Evolutionary conservation across 2,329 filamentous ascomycete genomes (phyloP), one percentile per base, ranked within the genome.

Genomic region (Talaromyces piceae): DNA sequence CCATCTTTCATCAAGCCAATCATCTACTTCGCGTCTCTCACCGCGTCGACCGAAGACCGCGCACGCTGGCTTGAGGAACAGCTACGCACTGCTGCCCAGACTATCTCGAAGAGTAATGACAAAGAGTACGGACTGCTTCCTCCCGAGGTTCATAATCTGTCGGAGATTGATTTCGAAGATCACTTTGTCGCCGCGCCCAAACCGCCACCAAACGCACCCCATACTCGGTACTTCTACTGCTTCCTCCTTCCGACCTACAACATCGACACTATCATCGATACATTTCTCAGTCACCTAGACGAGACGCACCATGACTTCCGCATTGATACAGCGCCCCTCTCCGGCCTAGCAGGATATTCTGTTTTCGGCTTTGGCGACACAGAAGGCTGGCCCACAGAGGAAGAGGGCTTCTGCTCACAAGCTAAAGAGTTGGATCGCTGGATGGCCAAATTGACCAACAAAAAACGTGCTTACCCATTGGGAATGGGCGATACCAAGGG

Each of bases 281-380:
- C 82, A 13, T 91, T 97, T 66, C 75, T 97, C 22, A 83, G 88
- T 57, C 89, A 95, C 66, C 73, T 98, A 5, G 79, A 87, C 64
- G 91, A 98, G 67, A 97, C 91, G 0, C 91, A 97, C 65, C 83
- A 97, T 71, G 93, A 98, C 68, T 97, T 97, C 75, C 83, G 91
- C 52, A 94, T 98, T 58, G 91, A 97, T 61, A 95, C 90, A 0
- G 85, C 87, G 0, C 86, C 93, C 0, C 71, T 98, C 44, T 83
- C 85, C 0, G 73, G 77, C 1, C 70, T 97, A 13, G 73, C 91
- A 2, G 91, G 91, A 7, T 97, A 95, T 64, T 88, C 88, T 0
- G 90, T 97, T 0, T 97, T 97, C 72, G 93, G 93, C 0, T 87
- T 96, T 62, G 91, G 91, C 16, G 91, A 97, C 66, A 83, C 80